phyloP scores from a whole-genome alignment of 371 early-diverging fungal species.

The Mucor circinelloides region DNA sequence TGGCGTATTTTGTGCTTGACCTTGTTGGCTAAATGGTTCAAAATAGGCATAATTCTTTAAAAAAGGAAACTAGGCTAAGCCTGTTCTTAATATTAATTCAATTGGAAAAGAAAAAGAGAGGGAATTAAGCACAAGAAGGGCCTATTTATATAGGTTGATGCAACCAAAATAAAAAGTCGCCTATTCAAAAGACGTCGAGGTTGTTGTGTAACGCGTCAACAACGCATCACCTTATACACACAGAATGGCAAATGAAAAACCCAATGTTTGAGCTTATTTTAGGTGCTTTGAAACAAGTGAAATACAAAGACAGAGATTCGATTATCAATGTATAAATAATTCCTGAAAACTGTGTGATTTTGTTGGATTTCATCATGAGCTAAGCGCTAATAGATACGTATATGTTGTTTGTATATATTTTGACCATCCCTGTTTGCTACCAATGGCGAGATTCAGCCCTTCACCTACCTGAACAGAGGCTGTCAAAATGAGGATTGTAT shows the following conservation, averaged over 20 bases:
- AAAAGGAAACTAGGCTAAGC: background rate
- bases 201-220: background rate
- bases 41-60: slow-evolving; percentile 23
- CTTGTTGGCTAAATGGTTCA: slow-evolving; percentile 37
- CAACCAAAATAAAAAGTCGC: background rate
- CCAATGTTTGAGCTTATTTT: background rate
- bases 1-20: slow-evolving; percentile 29
- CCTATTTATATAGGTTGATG: background rate
- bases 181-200: background rate
- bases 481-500: background rate
- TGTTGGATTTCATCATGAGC: background rate
- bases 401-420: too few relatives aligned
- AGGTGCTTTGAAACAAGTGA: background rate
- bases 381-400: too few relatives aligned
- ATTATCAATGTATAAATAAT: too few relatives aligned
- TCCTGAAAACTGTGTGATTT: background rate
- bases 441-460: background rate
- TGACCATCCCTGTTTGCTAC: background rate
- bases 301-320: background rate
- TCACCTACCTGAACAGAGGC: background rate
- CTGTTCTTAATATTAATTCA: background rate
- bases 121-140: background rate
- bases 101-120: background rate
- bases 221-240: background rate
- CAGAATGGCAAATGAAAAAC: background rate